Evolutionary conservation across 805 yeast species (phyloP), one percentile per base, ranked within the genome.

Genomic region (Spathaspora sp.): DNA sequence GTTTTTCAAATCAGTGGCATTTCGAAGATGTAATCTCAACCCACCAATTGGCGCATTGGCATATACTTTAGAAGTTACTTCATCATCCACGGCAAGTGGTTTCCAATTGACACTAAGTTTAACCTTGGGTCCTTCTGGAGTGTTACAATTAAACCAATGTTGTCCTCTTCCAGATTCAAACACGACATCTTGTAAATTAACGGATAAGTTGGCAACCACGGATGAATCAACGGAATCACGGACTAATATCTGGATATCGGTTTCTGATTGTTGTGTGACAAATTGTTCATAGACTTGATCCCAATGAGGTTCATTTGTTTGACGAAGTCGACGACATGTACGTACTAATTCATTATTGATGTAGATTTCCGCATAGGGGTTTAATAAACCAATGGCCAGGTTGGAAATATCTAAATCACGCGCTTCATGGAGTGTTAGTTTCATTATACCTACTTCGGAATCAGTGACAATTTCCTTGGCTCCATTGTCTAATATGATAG

Each of bases 301-400:
- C 83, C 87, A 88, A 11, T 83, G 70, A 16, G 96, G 96, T 60
- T 84, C 89, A 60, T 87, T 88, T 8, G 83, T 77, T 61, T 81
- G 78, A 60, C 81, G 83, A 63, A 87, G 73, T 31, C 79, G 77
- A 72, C 94, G 81, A 50, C 83, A 80, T 5, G 69, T 70, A 59
- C 79, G 78, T n/a, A 78, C 74, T 49, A 81, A 67, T 55, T 82
- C 78, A 40, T 78, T 78, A 63, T 86, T 81, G 48, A 86, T 65
- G 58, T 69, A 81, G 18, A 88, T 64, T 60, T 85, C 88, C 14
- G 91, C 91, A 65, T 79, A 83, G 28, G 94, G 87, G 62, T 85
- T 79, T 58, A 81, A 68, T 50, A 77, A 67, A 29, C 82, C 84
- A 50, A 76, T 54, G 46, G 60, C 83, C 0, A 90, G 78, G 28